These are phyloP conservation scores for Fusarium sp. DNA, from an alignment of 2,329 filamentous ascomycete species.

Conservation along the genomic window DNA sequence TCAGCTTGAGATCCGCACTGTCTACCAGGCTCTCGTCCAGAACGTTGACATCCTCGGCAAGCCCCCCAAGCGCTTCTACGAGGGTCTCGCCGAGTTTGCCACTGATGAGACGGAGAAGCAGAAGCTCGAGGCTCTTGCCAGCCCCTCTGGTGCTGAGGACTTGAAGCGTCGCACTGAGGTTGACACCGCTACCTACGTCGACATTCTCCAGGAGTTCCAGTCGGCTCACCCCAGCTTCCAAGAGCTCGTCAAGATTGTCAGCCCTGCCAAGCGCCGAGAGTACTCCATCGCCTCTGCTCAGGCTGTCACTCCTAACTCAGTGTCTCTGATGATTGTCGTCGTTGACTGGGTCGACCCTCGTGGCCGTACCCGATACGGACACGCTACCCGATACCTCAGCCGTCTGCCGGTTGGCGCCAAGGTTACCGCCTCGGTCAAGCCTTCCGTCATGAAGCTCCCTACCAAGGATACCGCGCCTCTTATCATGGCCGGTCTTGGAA, in stretches of 20 bases:
- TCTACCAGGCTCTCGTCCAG: constrained; percentile 91
- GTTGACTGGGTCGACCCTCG: constrained; percentile 94
- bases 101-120: constrained; percentile 86
- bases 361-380: constrained; percentile 91
- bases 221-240: constrained; percentile 92
- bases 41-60: constrained; percentile 98
- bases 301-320: constrained; percentile 90
- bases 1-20: constrained; percentile 87
- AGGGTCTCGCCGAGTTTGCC: constrained; percentile 88
- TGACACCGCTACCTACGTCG: constrained; percentile 91
- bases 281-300: constrained; percentile 99
- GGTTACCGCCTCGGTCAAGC: constrained; percentile 95
- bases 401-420: constrained; percentile 80
- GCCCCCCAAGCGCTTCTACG: constrained; percentile 98
- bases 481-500: constrained; percentile 99
- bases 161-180: constrained; percentile 94
- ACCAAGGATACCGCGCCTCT: constrained; percentile 88
- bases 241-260: constrained; percentile 89
- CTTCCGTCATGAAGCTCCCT: constrained; percentile 99
- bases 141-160: constrained; percentile 85
- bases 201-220: constrained; percentile 89
- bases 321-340: constrained; percentile 96
- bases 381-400: constrained; percentile 92
- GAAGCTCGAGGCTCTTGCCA: constrained; percentile 81
- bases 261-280: constrained; percentile 94